phyloP scores from a whole-genome alignment of 768 basidiomycete species.

The Rhodosporidiobolus odoratus region DNA sequence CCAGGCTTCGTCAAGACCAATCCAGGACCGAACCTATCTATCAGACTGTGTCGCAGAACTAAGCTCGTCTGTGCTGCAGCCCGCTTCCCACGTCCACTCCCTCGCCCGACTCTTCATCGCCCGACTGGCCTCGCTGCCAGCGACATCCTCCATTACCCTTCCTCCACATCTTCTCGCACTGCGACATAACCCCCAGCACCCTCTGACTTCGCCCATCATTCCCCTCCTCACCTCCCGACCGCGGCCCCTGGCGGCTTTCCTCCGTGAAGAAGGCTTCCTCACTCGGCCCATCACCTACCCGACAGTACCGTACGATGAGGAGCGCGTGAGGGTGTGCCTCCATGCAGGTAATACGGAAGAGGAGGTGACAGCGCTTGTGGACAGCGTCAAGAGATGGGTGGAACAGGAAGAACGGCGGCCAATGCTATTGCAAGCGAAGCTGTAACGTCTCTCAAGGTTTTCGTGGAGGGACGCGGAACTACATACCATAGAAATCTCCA shows the following conservation, averaged over 20 bases:
- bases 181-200: neutral
- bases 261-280: constrained; percentile 49
- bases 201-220: constrained; percentile 64
- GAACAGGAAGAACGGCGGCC: neutral
- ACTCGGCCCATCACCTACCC: constrained; percentile 55
- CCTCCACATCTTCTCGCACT: constrained; percentile 48
- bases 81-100: constrained; percentile 21
- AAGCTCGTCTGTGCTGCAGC: neutral
- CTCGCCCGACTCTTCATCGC: constrained; percentile 25
- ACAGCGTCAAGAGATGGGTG: constrained; percentile 50
- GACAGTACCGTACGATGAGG: constrained; percentile 78
- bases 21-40: too few relatives aligned
- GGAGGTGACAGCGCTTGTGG: constrained; percentile 60
- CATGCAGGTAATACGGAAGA: constrained; percentile 66
- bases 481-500: neutral
- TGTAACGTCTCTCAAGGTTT: neutral
- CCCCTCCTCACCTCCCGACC: constrained; percentile 74
- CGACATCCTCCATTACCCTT: constrained; percentile 45
- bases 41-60: too few relatives aligned
- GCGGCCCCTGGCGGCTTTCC: constrained; percentile 66
- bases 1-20: too few relatives aligned
- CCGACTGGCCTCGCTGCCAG: constrained; percentile 44
- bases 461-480: too few relatives aligned
- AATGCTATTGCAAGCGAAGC: neutral
- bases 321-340: constrained; percentile 81